Evolutionary conservation across 257 asterid genomes (phyloP).

Genomic region (Solanum acaule): DNA sequence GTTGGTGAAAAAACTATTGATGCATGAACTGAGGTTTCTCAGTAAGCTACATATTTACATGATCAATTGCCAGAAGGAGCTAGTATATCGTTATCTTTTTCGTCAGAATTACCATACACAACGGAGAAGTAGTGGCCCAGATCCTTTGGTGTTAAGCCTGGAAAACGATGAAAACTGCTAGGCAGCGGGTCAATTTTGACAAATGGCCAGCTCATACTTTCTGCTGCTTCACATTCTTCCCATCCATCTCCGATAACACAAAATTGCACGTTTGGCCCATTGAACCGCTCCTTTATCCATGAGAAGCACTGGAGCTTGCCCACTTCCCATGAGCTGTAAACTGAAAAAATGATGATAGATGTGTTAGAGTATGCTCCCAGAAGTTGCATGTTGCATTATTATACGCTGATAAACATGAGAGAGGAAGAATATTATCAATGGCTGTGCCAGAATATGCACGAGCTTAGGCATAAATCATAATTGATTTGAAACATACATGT

Average conservation of each 20-base stretch:
- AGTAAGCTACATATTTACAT: neutral
- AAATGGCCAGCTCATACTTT: slow-evolving; percentile 84
- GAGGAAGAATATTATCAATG: neutral
- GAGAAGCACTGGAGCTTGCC: slow-evolving; percentile 81
- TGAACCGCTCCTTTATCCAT: slow-evolving; percentile 70
- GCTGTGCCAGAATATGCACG: neutral
- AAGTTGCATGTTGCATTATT: neutral
- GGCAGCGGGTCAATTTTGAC: slow-evolving; percentile 63
- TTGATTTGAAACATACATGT: neutral
- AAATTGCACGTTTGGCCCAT: slow-evolving; percentile 49
- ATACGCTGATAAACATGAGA: neutral
- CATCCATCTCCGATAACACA: slow-evolving; percentile 86
- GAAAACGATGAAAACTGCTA: slow-evolving; percentile 56
- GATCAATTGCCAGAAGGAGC: neutral
- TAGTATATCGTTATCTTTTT: slow-evolving; percentile 12
- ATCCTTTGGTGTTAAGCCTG: slow-evolving; percentile 72
- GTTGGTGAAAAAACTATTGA: neutral
- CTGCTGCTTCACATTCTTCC: slow-evolving; percentile 96
- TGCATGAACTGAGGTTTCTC: neutral
- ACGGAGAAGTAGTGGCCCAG: slow-evolving; percentile 55
- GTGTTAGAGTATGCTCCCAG: neutral
- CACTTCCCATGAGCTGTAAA: slow-evolving; percentile 85
- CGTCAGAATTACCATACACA: slow-evolving; percentile 45
- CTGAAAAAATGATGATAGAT: slow-evolving; percentile 20
- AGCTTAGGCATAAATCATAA: neutral